Evolutionary conservation across 2,329 filamentous ascomycete genomes (phyloP).

Genomic region (Trichoderma sp.): DNA sequence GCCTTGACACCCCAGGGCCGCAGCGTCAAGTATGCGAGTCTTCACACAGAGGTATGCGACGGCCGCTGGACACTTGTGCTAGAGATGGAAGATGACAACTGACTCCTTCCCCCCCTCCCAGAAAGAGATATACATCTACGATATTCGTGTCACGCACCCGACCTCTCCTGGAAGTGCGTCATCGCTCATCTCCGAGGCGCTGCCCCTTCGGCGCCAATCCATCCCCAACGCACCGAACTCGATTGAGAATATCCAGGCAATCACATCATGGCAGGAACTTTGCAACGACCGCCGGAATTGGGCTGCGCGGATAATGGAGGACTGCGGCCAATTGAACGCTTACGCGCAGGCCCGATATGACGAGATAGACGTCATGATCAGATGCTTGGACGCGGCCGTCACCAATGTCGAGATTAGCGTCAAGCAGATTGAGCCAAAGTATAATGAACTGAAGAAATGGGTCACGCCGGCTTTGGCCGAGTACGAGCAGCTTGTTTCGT

Average conservation of each 20-base stretch:
- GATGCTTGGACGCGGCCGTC: conserved; percentile 80
- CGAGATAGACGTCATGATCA: conserved; percentile 75
- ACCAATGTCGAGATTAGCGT: conserved; percentile 80
- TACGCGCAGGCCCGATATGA: conserved; percentile 65
- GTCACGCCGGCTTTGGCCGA: conserved; percentile 67
- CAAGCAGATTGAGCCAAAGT: conserved; percentile 70
- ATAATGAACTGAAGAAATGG: conserved; percentile 71
- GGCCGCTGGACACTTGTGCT: neutral
- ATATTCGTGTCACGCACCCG: conserved; percentile 71
- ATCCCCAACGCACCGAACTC: conserved; percentile 75
- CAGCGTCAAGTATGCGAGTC: conserved; percentile 76
- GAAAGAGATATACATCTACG: conserved; percentile 91
- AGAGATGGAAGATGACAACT: conserved; percentile 1
- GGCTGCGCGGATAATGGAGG: conserved; percentile 70
- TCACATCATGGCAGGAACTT: conserved; percentile 85
- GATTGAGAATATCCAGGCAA: conserved; percentile 74
- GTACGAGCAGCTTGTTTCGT: conserved; percentile 62
- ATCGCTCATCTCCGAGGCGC: conserved; percentile 50
- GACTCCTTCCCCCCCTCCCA: conserved; percentile 40
- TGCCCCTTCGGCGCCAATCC: conserved; percentile 56
- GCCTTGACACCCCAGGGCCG: conserved; percentile 83
- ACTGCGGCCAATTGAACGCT: conserved; percentile 66
- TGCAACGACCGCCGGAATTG: conserved; percentile 80
- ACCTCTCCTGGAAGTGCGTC: conserved; percentile 49
- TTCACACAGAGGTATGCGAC: conserved; percentile 71